Base-by-base conservation (phyloP, 192 early-diverging fungal genomes). In the Coemansia sp. region DNA sequence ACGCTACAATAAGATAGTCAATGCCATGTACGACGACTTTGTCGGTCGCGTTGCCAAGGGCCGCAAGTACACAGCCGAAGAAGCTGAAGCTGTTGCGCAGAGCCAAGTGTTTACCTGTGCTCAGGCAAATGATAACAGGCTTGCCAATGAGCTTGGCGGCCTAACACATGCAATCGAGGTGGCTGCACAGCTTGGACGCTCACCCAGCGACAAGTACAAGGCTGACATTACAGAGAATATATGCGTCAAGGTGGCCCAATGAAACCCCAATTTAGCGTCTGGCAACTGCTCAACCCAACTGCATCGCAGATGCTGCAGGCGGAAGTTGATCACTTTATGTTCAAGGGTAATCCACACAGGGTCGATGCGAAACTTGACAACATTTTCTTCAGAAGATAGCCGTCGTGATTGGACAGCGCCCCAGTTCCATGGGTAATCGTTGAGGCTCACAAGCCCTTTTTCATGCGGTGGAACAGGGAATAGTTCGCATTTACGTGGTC, bases 61-160 rank as follows among this genome's bases (percentile, higher is more conserved):
- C 4, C 85, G 90, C 15, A 72, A 75, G 11, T 63, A 84, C 53
- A 74, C 72, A 1, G 7, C 62, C 22, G 87, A 86, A 52, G 61
- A 85, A 33, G 82, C 86, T 0, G 85, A 87, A 62, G 38, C 56
- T 14, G 73, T 89, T 29, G 87, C 89, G 1, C 83, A 85, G 5
- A 89, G 90, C 13, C 81, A 83, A 32, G 80, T 91, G 29, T 90
- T 81, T 70, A 88, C 79, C 7, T 89, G 89, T 8, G 61, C 48
- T 15, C 79, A 89, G 58, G 90, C 89, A 10, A 53, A 70, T 32
- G 68, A 69, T 11, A 74, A 74, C 54, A 87, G 87, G 1, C 78
- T 91, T 41, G 84, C 89, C 3, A 89, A 91, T 59, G 76, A 87
- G 42, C 34, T 88, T 36, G 89, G 89, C 32, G 76, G 85, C 29